These are phyloP conservation scores for Microcyclosporella mali DNA, from an alignment of 2,329 filamentous ascomycete species.

Conservation along the genomic window DNA sequence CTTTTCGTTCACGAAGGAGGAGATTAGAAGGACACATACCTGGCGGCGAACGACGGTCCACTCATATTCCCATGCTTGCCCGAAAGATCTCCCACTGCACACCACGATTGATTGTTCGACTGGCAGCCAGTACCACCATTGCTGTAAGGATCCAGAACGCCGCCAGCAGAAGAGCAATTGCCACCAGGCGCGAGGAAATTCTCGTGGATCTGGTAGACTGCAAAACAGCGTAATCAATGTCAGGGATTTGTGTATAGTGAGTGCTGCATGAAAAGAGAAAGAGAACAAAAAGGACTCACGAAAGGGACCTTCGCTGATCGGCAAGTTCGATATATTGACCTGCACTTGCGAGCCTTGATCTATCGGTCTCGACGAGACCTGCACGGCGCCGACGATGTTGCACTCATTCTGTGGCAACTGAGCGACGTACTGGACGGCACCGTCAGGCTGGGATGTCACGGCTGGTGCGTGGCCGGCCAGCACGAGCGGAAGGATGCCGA, in stretches of 20 bases:
- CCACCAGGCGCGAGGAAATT: slow-evolving; percentile 37
- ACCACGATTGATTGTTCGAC: slow-evolving; percentile 31
- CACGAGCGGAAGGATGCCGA: slow-evolving; percentile 4
- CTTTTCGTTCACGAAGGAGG: not conserved
- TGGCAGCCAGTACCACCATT: slow-evolving; percentile 37
- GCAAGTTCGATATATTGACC: slow-evolving; percentile 38
- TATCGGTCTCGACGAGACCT: slow-evolving; percentile 9
- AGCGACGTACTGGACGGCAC: slow-evolving; percentile 7
- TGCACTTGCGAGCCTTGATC: slow-evolving; percentile 38
- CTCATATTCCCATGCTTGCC: slow-evolving; percentile 41
- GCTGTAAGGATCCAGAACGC: slow-evolving; percentile 40
- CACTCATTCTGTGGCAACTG: slow-evolving; percentile 7
- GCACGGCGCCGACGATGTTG: slow-evolving; percentile 11
- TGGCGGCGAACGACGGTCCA: slow-evolving; percentile 25
- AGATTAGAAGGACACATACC: slow-evolving; percentile 20
- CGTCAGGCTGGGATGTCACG: slow-evolving; percentile 1
- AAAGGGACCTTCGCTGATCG: slow-evolving; percentile 39
- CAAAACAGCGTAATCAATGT: not conserved
- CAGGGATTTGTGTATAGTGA: too few relatives aligned
- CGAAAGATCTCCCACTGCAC: slow-evolving; percentile 42
- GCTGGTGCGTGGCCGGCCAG: slow-evolving; percentile 1
- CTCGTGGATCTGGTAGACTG: slow-evolving; percentile 44
- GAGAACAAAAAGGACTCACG: slow-evolving; percentile 24
- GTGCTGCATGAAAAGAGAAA: too few relatives aligned
- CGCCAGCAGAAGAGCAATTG: slow-evolving; percentile 39